These are phyloP conservation scores for Lactarius pseudohatsudake DNA, from an alignment of 768 basidiomycete species.

Conservation along the genomic window DNA sequence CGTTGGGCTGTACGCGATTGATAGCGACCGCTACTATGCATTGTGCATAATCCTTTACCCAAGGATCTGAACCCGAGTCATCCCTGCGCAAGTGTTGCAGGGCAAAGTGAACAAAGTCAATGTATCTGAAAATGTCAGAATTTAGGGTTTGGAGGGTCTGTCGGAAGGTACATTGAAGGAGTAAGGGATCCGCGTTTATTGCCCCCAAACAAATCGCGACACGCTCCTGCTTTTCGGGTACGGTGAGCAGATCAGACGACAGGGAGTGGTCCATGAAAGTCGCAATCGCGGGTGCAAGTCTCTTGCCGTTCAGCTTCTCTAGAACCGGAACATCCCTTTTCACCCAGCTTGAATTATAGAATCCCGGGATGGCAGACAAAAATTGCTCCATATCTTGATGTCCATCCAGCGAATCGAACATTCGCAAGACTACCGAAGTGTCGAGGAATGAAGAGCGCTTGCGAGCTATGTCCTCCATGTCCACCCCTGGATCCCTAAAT, in stretches of 20 bases:
- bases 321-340: neutral
- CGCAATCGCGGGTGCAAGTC: neutral
- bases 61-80: neutral
- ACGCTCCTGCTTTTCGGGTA: neutral
- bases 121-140: neutral
- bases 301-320: constrained; percentile 3
- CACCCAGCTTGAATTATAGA: neutral
- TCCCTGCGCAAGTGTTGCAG: neutral
- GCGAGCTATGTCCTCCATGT: neutral
- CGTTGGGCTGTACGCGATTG: neutral
- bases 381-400: neutral
- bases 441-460: neutral
- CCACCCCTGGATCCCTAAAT: neutral
- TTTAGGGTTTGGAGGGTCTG: neutral
- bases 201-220: neutral
- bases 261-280: neutral
- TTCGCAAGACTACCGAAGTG: neutral
- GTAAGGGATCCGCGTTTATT: neutral
- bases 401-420: neutral
- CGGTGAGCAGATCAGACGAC: neutral
- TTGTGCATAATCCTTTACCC: neutral
- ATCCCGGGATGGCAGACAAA: neutral
- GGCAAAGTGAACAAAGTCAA: neutral
- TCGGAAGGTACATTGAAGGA: neutral
- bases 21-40: constrained; percentile 17